Percentiles rank a stretch among this genome's conserved stretches.
These are phyloP conservation scores for Backusella macrospora DNA, from an alignment of 192 early-diverging fungal species.

Conservation along the genomic window DNA sequence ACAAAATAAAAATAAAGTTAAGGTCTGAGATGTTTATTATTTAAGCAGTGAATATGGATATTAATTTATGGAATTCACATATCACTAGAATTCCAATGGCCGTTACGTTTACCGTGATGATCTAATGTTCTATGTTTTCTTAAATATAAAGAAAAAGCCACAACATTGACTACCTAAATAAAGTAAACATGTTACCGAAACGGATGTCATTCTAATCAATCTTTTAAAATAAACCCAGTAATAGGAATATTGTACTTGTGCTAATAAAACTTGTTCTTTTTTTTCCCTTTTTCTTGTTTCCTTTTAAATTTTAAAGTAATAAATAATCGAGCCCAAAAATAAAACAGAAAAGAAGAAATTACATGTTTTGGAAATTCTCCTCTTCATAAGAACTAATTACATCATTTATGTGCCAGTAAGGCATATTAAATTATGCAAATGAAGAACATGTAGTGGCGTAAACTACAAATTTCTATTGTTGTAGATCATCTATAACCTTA, in stretches of 20 bases:
- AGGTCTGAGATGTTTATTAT: too few species aligned
- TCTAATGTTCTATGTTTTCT: not conserved
- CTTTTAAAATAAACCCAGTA: not conserved
- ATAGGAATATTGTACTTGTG: not conserved
- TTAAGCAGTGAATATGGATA: too few species aligned
- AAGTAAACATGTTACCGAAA: not conserved
- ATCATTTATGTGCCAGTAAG: not conserved
- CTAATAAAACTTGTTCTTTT: not conserved
- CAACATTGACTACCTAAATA: not conserved
- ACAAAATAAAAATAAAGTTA: too few species aligned
- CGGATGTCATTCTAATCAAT: not conserved
- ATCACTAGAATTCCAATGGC: too few species aligned
- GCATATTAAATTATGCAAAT: not conserved
- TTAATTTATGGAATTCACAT: too few species aligned
- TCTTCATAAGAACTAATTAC: not conserved
- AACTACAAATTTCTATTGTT: not conserved
- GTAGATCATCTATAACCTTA: conserved; percentile 1
- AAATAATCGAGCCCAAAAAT: not conserved
- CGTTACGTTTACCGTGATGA: too few species aligned
- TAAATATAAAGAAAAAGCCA: not conserved
- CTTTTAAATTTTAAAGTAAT: too few species aligned
- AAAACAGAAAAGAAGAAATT: not conserved
- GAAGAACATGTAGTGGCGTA: not conserved
- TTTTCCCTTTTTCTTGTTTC: not conserved
- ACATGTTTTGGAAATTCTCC: not conserved